Base-by-base conservation (phyloP, 768 basidiomycete species). In the Dendrothele bispora region DNA sequence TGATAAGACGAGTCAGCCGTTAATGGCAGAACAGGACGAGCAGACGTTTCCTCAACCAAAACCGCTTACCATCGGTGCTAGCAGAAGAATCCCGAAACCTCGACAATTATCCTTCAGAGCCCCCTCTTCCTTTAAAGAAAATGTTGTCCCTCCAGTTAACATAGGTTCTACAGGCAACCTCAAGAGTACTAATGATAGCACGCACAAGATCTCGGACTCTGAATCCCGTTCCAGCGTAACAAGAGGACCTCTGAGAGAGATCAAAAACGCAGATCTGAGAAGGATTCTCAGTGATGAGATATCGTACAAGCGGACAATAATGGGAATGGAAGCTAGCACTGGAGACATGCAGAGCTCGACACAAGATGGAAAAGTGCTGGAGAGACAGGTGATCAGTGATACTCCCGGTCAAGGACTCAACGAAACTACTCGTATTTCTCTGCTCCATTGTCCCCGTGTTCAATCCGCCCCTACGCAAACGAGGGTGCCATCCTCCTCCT, bases 121-220 rank as follows among this genome's bases (percentile, higher is more conserved):
- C 26, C 40, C 35, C 28, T 21, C 22, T 22, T 46, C 30, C 5
- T 15, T 45, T 21, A 44, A 43, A 25, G n/a, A 30, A 20, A 50
- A 38, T 18, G 24, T 17, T 39, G 18, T 38, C 14, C 39, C 21
- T 35, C 12, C 30, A 50, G 17, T 18, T 15, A 20, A 8, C 6
- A 46, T 18, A 48, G 55, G 15, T 36, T 50, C 21, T 45, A 55
- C 14, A 49, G 59, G 37, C 39, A 43, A 24, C 57, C 55, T 20
- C 49, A 11, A 38, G 42, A 39, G 26, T 41, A 37, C 37, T 49
- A 24, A 45, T 38, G 15, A 26, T 7, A 45, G 40, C 43, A n/a
- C 42, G 48, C 17, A 27, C 25, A 30, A 41, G 43, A 39, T 24
- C 12, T 24, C 45, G 11, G 26, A 21, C 17, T 22, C 48, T 41